phyloP scores from a whole-genome alignment of 331 rosid genomes.

The Quercus lobata region DNA sequence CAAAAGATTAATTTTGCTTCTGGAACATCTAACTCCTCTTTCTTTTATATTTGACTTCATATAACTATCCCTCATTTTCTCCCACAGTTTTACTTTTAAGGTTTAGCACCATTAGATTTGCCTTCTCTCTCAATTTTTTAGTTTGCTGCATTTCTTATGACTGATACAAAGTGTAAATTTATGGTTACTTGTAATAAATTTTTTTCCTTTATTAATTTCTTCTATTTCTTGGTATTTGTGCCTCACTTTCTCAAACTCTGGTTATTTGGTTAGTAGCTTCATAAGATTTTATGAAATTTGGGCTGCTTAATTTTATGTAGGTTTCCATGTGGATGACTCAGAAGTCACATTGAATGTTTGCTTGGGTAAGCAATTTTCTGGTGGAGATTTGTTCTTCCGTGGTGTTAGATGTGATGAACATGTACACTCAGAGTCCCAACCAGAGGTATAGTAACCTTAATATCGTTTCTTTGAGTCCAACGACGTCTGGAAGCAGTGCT shows the following conservation, averaged over 20 bases:
- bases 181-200: not conserved
- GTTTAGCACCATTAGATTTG: not conserved
- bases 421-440: slow-evolving; percentile 57
- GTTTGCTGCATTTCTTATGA: not conserved
- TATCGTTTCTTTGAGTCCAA: not conserved
- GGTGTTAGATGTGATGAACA: slow-evolving; percentile 93
- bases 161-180: not conserved
- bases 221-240: not conserved
- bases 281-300: slow-evolving; percentile 19
- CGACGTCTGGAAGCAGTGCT: not conserved
- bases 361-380: slow-evolving; percentile 79
- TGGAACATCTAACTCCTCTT: not conserved
- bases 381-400: slow-evolving; percentile 85
- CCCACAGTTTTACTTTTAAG: not conserved
- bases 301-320: slow-evolving; percentile 45
- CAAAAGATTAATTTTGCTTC: not conserved
- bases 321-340: slow-evolving; percentile 92
- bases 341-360: slow-evolving; percentile 95
- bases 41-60: not conserved
- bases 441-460: slow-evolving; percentile 48
- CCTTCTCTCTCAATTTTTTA: not conserved
- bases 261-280: not conserved
- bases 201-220: not conserved
- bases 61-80: not conserved
- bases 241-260: not conserved